Evolutionary conservation across 352 stramenopile species (phyloP).

Genomic region (Blastocystis sp.): DNA sequence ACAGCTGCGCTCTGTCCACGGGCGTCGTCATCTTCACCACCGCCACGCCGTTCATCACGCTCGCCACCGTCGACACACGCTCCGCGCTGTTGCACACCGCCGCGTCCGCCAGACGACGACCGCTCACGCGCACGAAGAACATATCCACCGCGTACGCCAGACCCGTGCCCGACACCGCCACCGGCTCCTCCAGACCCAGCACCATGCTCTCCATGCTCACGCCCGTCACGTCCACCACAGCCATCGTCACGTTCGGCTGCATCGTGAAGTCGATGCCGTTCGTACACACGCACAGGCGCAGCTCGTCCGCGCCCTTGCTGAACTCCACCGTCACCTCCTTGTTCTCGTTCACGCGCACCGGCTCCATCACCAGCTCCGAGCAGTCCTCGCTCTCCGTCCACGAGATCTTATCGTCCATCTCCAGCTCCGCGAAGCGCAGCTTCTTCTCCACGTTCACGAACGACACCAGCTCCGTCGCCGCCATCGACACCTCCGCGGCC

Average conservation of each 20-base stretch:
- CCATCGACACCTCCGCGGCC: constrained; percentile 2
- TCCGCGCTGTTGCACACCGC: neutral
- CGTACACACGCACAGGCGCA: constrained; percentile 56
- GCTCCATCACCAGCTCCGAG: constrained; percentile 19
- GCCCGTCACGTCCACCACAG: constrained; percentile 1
- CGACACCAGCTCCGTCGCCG: neutral
- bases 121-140: constrained; percentile 30
- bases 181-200: constrained; percentile 29
- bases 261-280: constrained; percentile 53
- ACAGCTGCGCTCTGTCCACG: constrained; percentile 46
- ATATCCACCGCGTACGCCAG: constrained; percentile 21
- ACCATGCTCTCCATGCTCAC: constrained; percentile 21
- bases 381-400: constrained; percentile 39
- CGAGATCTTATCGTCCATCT: constrained; percentile 21
- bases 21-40: constrained; percentile 46
- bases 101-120: neutral
- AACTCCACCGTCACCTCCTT: constrained; percentile 54
- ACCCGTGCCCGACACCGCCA: constrained; percentile 13
- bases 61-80: constrained; percentile 52
- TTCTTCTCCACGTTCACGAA: constrained; percentile 67
- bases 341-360: constrained; percentile 60
- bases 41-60: neutral
- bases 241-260: constrained; percentile 65
- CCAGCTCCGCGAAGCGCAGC: constrained; percentile 20
- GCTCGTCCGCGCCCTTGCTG: neutral